Evolutionary conservation across 2,329 filamentous ascomycete genomes (phyloP), one percentile per base, ranked within the genome.

Genomic region (Hymenotorrendiella dingleyae): DNA sequence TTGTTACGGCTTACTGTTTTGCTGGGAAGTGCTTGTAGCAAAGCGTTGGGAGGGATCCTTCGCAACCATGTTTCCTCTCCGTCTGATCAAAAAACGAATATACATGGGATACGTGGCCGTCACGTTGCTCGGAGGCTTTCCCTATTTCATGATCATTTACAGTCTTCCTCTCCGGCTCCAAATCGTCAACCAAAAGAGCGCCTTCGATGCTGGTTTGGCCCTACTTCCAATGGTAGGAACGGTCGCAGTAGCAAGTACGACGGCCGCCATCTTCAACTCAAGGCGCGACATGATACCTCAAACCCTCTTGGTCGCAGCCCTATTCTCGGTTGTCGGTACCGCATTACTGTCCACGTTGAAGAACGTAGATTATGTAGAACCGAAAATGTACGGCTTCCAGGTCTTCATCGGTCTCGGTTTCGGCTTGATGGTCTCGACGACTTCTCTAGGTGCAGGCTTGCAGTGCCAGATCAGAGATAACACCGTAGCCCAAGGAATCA

Each of bases 141-240:
- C 72, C 0, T 80, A 79, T 47, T 71, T 82, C 17, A 65, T 73
- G 4, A 66, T 79, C n/a, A 70, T 76, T 10, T 71, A 80, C 43
- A 68, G 72, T 23, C 67, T 82, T 4, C 78, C 78, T 1, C 74
- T 82, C 49, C 65, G 76, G 6, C 76, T 80, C 37, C 77, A 82
- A 47, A 72, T 81, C 27, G 70, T 80, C 40, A 73, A 79, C 48
- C 64, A 63, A 5, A 68, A 78, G 36, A 68, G 62, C 23, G 67
- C 73, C 0, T 64, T 80, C 19, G 67, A 68, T 54, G 74, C 77
- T 0, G 76, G 78, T 4, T 57, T 80, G 4, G 72, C 78, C 33
- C 65, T 81, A 5, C 63, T 82, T 11, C 78, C 78, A 0, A 67
- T 82, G 63, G 68, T 81, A 1, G 73, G 71, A 2, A 63, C 73